A percentile compares a stretch with the other conserved stretches of the same genome.
Conservation (phyloP, 768 basidiomycete genomes). For the Macrolepiota albuminosa region DNA sequence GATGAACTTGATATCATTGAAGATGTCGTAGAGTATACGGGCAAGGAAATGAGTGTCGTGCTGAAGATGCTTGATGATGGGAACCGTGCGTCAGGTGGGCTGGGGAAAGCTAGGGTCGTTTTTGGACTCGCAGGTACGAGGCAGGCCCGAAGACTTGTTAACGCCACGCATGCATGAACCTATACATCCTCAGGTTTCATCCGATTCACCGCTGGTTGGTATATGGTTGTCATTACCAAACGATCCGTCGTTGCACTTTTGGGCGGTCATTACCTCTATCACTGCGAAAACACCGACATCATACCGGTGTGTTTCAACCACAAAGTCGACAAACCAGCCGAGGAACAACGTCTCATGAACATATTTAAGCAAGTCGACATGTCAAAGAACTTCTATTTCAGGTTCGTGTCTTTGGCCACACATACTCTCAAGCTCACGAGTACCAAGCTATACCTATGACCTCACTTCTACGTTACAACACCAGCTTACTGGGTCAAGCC, state of each 20-base stretch:
- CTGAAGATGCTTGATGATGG: slow-evolving; percentile 96
- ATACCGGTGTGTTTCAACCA: slow-evolving; percentile 72
- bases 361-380: slow-evolving; percentile 96
- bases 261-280: slow-evolving; percentile 94
- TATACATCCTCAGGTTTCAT: slow-evolving; percentile 66
- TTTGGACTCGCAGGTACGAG: slow-evolving; percentile 76
- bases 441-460: slow-evolving; percentile 86
- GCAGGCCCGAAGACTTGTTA: not conserved
- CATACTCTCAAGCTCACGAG: not conserved
- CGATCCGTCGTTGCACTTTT: slow-evolving; percentile 89
- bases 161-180: not conserved
- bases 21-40: slow-evolving; percentile 84
- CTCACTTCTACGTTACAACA: slow-evolving; percentile 93
- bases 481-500: slow-evolving; percentile 67
- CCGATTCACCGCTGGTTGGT: slow-evolving; percentile 93
- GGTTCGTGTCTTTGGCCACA: slow-evolving; percentile 37
- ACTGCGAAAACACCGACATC: slow-evolving; percentile 89
- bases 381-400: slow-evolving; percentile 99
- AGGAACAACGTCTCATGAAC: slow-evolving; percentile 84
- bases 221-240: slow-evolving; percentile 87
- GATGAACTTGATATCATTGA: slow-evolving; percentile 76
- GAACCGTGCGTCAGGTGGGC: slow-evolving; percentile 81
- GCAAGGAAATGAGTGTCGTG: slow-evolving; percentile 85
- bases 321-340: slow-evolving; percentile 81
- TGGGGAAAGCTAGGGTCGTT: slow-evolving; percentile 74